Evolutionary conservation across 768 basidiomycete species (phyloP), one percentile per base, ranked within the genome.

Genomic region (Tricholoma furcatifolium): DNA sequence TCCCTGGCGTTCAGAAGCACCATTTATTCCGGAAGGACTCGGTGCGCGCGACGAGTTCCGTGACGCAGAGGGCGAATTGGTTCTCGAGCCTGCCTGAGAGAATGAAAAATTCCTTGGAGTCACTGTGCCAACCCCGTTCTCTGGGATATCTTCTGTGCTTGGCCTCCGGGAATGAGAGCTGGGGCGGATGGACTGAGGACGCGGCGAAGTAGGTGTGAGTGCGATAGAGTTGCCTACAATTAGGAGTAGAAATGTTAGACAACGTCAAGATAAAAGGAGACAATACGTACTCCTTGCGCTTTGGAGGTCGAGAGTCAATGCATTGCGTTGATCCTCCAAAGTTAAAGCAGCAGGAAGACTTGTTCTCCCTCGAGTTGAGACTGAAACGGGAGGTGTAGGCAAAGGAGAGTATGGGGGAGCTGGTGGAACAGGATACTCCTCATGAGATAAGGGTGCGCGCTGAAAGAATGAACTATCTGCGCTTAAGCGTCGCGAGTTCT

Each of bases 141-240:
- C 75, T 9, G 68, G 68, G 14, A 70, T 65, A 40, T 70, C 73
- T n/a, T 74, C 72, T 32, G 76, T 65, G 53, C 74, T 71, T 10
- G 66, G 72, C 36, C 68, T 65, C 43, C 75, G 72, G 10, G 79
- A 79, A 10, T 70, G 63, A 10, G 68, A 72, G 20, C 67, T 66
- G 12, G 53, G n/a, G 38, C 51, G 61, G 11, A 60, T 51, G 10
- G 24, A 45, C 21, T 51, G 55, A 15, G 62, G 23, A n/a, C 60
- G 60, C 4, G 61, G 57, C 1, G 58, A 20, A 5, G 61, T 56
- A 20, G 63, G 17, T 27, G 40, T 44, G 23, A 53, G 8, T 20
- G 43, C 61, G 11, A 20, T 24, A 4, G 57, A 58, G 32, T 30
- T 52, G 38, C 56, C 62, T 61, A 41, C 15, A 36, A 45, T 43